Base-by-base conservation (phyloP, 352 stramenopile genomes). In the Phytopythium boreale region DNA sequence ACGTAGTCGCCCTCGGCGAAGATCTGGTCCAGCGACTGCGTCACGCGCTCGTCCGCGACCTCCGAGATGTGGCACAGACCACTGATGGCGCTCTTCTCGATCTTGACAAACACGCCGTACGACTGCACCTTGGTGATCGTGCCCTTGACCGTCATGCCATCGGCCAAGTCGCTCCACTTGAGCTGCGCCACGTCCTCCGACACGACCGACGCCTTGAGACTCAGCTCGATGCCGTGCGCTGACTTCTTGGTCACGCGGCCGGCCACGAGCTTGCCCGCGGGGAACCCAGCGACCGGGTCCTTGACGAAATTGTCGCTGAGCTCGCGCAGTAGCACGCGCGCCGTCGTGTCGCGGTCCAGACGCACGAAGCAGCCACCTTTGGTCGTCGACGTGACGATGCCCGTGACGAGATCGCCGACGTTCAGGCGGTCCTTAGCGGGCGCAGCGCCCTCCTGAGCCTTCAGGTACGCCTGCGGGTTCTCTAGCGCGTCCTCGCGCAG, bases 61-160 rank as follows among this genome's bases (percentile, higher is more conserved):
- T 99, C 95, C 43, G 93, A 98, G 56, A 98, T 96, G 72, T 99
- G 97, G 52, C 90, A 98, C 37, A 99, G 73, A 19, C 96, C 97
- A 72, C 87, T 98, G 39, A 99, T 89, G 46, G 94, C 96, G 70
- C 91, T 98, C 72, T 98, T 96, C 63, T 98, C 92, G 47, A 99
- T 91, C 62, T 92, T 89, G 59, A 98, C 92, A 70, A 99, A 99
- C 22, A 98, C 95, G 50, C 97, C 97, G 69, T 99, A 99, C 34
- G 80, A 70, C 70, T 98, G 93, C 26, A 99, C 82, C 68, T 97
- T 96, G 19, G 92, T 97, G 69, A 99, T 96, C 61, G 92, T 97
- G 61, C 93, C 97, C 72, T 97, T 98, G 61, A 98, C 90, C 36
- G 95, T 98, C 37, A 88, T 72, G 27, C 92, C 92, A 31, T 93